Evolutionary conservation across 2,329 filamentous ascomycete species (phyloP), one percentile per base, ranked within the genome.

Genomic region (Epichloe amarillans): DNA sequence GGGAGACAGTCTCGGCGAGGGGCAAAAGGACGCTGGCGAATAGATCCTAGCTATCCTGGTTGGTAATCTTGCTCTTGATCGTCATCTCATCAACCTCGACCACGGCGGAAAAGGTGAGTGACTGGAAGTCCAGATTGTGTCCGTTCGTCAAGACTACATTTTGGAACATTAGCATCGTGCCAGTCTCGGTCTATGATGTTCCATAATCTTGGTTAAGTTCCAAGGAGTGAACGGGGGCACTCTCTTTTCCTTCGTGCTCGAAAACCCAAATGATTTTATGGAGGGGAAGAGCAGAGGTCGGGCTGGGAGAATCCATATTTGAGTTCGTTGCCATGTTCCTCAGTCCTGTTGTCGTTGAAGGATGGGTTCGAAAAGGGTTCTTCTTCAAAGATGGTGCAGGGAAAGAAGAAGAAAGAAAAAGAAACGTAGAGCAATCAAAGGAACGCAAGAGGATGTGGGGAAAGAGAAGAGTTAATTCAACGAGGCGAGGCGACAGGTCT

Each of bases 81-180:
- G 7, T 39, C 38, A 39, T 8, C 7, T 11, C n/a, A n/a, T 19
- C 14, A 7, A 39, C 17, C 38, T 39, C n/a, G 17, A 39, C 38
- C 17, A 19, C 38, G 38, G n/a, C 21, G 17, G n/a, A 19, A 14
- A 15, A 26, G 21, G 12, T 43, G 2, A 26, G 8, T 30, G 26
- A 10, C 7, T 3, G 2, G 26, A 10, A 8, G 26, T 10, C 7
- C 26, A 8, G 0, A 10, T 3, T 10, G 2, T 3, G 10, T 2
- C 26, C 1, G 26, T 30, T 2, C 26, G 1, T 1, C 26, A 30
- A 0, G 2, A 30, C 2, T 30, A 3, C 3, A 30, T 30, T 2
- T 3, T 3, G 7, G 8, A 30, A 8, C 8, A 30, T 10, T 10
- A 10, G 0, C 2, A 10, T 30, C 26, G 8, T 8, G 3, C 26